Conservation (phyloP, 2,329 filamentous ascomycete species). For the Xylaria sp. region DNA sequence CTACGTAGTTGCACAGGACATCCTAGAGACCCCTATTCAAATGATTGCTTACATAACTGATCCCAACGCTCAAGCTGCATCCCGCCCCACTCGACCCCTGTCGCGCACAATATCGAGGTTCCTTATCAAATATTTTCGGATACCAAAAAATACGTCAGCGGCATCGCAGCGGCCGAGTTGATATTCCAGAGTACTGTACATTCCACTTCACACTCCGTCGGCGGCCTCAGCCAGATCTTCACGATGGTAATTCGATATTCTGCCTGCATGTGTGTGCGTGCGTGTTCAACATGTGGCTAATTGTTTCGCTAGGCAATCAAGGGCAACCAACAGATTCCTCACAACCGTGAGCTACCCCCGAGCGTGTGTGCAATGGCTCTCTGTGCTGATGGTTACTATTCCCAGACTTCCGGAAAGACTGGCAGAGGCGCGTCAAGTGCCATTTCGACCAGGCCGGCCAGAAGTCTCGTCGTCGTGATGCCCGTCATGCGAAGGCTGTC, state of each 20-base stretch:
- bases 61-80: too few relatives aligned
- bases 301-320: neutral
- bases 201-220: neutral
- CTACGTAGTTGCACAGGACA: too few relatives aligned
- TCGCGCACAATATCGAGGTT: too few relatives aligned
- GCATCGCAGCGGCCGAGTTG: too few relatives aligned
- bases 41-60: too few relatives aligned
- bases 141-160: too few relatives aligned
- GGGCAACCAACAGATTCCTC: conserved; percentile 1
- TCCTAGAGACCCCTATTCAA: too few relatives aligned
- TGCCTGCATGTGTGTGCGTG: neutral
- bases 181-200: neutral
- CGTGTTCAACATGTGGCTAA: neutral
- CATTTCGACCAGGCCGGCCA: neutral
- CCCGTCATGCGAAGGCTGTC: neutral
- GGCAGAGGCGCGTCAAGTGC: conserved; percentile 2
- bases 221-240: neutral
- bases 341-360: neutral
- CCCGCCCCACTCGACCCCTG: too few relatives aligned
- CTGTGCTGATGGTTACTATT: neutral
- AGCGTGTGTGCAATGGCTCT: neutral
- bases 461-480: conserved; percentile 5
- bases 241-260: neutral
- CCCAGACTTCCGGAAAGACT: conserved; percentile 1
- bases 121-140: too few relatives aligned